Evolutionary conservation across 805 yeast species (phyloP), one percentile per base, ranked within the genome.

Genomic region (Lipomyces sp.): DNA sequence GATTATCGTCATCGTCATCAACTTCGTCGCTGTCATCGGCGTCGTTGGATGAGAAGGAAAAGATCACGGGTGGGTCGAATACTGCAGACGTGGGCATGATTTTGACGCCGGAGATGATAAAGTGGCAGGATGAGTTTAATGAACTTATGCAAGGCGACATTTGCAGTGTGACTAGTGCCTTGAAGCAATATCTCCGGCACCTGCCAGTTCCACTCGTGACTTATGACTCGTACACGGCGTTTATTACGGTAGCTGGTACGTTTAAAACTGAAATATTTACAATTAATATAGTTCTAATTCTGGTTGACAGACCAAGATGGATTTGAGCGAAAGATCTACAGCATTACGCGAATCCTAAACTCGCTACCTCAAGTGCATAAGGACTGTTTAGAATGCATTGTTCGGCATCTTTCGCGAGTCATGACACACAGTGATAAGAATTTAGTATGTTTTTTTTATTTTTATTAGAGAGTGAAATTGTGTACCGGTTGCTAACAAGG

Each of bases 141-240:
- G 75, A 73, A 29, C 71, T 77, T 15, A 74, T 86, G 63, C 75
- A 77, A 56, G 86, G 87, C 61, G 99, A 95, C 79, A 86, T 94
- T 39, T 87, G 91, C 77, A 97, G 96, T 0, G 88, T 92, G 2
- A 88, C 97, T 0, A 87, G 92, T 50, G 90, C 95, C 10, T 81
- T 95, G 73, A 95, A 95, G 77, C 84, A 97, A 75, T 95, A 93
- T 75, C 80, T 95, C 72, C 85, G 97, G 65, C 86, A 88, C 73
- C 81, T 95, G 55, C 93, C 97, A 0, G 90, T 89, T 67, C 97
- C 98, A 0, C 83, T 95, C 56, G 87, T 95, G 50, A 87, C 96
- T 0, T 90, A 79, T 76, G 83, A 83, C 24, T 75, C 83, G 30
- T 95, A 95, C 75, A 89, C 87, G 33, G 84, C 83, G 4, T 88